Evolutionary conservation across 306 rosid species (phyloP), one percentile per base, ranked within the genome.

Genomic region (Pueraria montana): DNA sequence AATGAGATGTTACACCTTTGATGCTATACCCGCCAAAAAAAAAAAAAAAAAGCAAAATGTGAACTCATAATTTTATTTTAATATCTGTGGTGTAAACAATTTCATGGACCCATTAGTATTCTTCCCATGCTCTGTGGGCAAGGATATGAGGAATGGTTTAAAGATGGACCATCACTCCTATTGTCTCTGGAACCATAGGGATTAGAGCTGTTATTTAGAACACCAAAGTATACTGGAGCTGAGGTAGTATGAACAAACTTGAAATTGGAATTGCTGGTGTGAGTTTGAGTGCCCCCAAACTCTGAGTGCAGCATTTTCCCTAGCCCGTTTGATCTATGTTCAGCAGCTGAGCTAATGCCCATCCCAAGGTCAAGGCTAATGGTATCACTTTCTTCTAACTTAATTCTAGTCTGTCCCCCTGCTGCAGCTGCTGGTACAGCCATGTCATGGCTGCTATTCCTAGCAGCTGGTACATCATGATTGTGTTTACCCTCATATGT

Each of bases 351-450:
- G 81, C 72, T 89, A 36, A 90, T 92, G 42, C 99, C 98, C 68
- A 96, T 94, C 21, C 97, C 99, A 40, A 96, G 99, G 89, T 96
- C 93, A 84, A 96, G 99, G 87, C 99, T 96, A 82, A 96, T 81
- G 24, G 89, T 82, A 81, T 91, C 95, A 50, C 82, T 88, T 83
- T 94, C 97, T 80, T 91, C 98, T 10, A 87, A 76, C 88, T 92
- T 90, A 62, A 87, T 82, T 79, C 92, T 89, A 10, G 89, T 74
- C 32, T 86, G 91, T 76, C 84, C 84, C 26, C 21, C 80, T 6
- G 65, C 78, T 11, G 89, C 83, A 32, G n/a, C 80, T 6, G 61
- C 78, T 10, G 89, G 83, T 65, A 94, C 97, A 7, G 87, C 84
- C 68, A 88, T 87, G 77, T 96, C 98, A 84, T 96, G 98, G 92